Base-by-base conservation (phyloP, 305 asterid species). In the Solanum hybrid region DNA sequence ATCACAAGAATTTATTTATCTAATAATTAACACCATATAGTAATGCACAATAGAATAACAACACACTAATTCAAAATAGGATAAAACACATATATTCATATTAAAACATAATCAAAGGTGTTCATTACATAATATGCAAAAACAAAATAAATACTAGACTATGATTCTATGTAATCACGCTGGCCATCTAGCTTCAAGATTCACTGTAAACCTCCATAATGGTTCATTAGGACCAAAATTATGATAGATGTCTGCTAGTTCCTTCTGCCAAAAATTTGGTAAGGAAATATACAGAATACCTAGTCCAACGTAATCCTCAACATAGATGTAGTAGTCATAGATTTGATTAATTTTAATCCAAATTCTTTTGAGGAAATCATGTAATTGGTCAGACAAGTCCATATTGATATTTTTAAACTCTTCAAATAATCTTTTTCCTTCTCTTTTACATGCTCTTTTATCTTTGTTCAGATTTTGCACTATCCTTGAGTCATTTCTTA, bases 301-400 rank as follows among this genome's bases (percentile, higher is more conserved):
- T 57, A 57, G 1, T 57, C 24, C 10, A 20, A 20, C 1, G 10
- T 57, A 57, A 20, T 57, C 70, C 10, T 57, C 11, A 57, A 6
- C 70, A 20, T 57, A 17, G 10, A 57, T 57, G 70, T 7, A 57
- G 3, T 57, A 57, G 70, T 57, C n/a, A 20, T 17, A 20, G 1
- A 57, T 57, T 20, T 57, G 70, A 57, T 57, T 57, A 57, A 57
- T 57, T 57, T 51, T 51, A 51, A 17, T 51, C 68, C 68, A 51
- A 51, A 2, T 0, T 1, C 0, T 51, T 57, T 57, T 0, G 10
- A 57, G 70, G 10, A 57, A 57, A 57, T 20, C 4, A 20, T 3
- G 10, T 7, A 17, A 57, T 57, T 17, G 10, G 70, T 57, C 24
- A 57, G 10, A 57, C 70, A 57, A 57, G 2, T 2, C 70, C 70